Base-by-base conservation (phyloP, 331 rosid species). In the Acacia pycnantha region DNA sequence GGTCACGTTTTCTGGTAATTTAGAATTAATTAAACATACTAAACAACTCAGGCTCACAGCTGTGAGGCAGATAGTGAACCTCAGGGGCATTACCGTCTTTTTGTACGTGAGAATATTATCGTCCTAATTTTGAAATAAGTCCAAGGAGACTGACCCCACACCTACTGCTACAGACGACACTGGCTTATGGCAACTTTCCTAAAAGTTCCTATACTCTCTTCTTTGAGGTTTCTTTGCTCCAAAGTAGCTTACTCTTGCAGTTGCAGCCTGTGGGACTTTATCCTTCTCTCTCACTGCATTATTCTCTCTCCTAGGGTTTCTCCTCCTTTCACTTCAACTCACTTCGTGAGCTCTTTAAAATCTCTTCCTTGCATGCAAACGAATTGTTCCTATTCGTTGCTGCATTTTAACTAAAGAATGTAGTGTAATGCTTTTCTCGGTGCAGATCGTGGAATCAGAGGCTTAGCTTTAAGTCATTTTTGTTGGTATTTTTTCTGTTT, bases 301-400 rank as follows among this genome's bases (percentile, higher is more conserved):
- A 24, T 68, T 70, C 79, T 61, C 82, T 71, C 83, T 53, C 8
- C 35, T 85, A 85, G 88, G 88, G 88, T 82, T 86, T 74, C 35
- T 41, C n/a, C 26, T 41, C 21, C 41, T 58, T 16, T 41, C 27
- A 19, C 66, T 53, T 33, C 13, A 12, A 21, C 27, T 26, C 37
- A 8, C 27, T 31, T 14, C 4, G 9, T 6, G 0, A 1, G 72
- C 31, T 44, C 71, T 65, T 37, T 41, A 46, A 62, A 62, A 31
- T 19, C 2, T 61, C 81, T 77, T 3, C 58, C 33, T 64, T 21
- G 6, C 46, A 31, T 47, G 8, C 77, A 40, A 2, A 2, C 61
- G 2, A 13, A 13, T 66, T 48, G 13, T 7, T 21, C 54, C 9
- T 15, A 16, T 21, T 46, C 33, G 14, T 46, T 15, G n/a, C 75